Base-by-base conservation (phyloP, 805 yeast species). In the Cyberlindnera mrakii region DNA sequence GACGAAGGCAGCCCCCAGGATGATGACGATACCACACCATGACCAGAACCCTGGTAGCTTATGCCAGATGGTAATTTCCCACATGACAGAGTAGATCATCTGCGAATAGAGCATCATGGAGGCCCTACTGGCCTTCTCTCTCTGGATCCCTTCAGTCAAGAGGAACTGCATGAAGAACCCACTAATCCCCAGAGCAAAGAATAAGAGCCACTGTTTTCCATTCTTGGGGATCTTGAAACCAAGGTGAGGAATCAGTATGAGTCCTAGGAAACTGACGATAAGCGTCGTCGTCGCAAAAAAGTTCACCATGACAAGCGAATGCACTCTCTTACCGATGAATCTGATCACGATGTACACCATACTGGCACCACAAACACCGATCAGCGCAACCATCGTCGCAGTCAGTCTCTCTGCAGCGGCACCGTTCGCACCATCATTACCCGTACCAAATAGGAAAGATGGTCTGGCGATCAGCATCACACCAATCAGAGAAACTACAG, bases 381-480 rank as follows among this genome's bases (percentile, higher is more conserved):
- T 43, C 13, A 88, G 61, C 0, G 85, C 87, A 29, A 82, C 75
- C 13, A 66, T 51, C 0, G 85, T 72, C 0, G 91, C 95, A 3
- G 76, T 43, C n/a, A 81, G 57, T 46, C 90, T 66, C 32, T 72
- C 75, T 33, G 64, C 65, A 0, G 84, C 72, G 30, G 77, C 70
- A 14, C 75, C 58, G 31, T 68, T 70, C 42, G 65, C 64, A 10
- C 42, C 49, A 9, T 34, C 41, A 14, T 45, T 39, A 11, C 30
- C 65, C 1, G 38, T 39, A 5, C 85, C 84, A 54, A 86, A 80
- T 30, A 88, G 49, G 48, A 84, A 85, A 9, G 77, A 66, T 1
- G 97, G 97, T 56, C 86, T 77, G 1, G 96, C 91, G 52, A 89
- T 85, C 23, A 89, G 60, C 1, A 87, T 48, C 3, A 90, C 96